phyloP scores from a whole-genome alignment of 345 rosid genomes.

The Anacardium occidentale region DNA sequence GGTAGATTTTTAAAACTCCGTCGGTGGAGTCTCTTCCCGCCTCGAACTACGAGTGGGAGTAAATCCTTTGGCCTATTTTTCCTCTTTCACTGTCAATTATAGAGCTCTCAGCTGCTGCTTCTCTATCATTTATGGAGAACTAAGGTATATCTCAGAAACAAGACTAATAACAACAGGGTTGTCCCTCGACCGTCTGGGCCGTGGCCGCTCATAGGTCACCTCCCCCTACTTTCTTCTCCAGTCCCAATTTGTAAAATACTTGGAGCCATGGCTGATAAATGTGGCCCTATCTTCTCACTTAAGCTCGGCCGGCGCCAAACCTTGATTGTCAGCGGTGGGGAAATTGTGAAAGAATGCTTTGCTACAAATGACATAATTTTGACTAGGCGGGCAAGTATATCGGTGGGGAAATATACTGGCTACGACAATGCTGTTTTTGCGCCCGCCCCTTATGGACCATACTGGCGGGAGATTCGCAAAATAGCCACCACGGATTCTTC shows the following conservation, averaged over 20 bases:
- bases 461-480: constrained; percentile 39
- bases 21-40: too few species aligned
- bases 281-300: constrained; percentile 40
- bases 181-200: constrained; percentile 54
- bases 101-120: not conserved
- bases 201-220: constrained; percentile 67
- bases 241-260: constrained; percentile 34
- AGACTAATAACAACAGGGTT: not conserved
- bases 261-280: constrained; percentile 25
- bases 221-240: constrained; percentile 42
- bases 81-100: not conserved
- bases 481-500: constrained; percentile 29
- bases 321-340: constrained; percentile 38
- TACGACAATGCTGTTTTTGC: constrained; percentile 29
- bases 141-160: not conserved
- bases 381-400: constrained; percentile 19
- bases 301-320: constrained; percentile 40
- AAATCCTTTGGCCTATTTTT: too few species aligned
- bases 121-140: constrained; percentile 12
- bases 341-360: constrained; percentile 36
- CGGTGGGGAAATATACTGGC: constrained; percentile 27
- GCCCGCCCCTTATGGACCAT: constrained; percentile 35
- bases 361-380: constrained; percentile 30
- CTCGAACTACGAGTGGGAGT: too few species aligned
- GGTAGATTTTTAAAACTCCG: too few species aligned